Base-by-base conservation (phyloP, 768 basidiomycete genomes). In the Tulasnella sp. region DNA sequence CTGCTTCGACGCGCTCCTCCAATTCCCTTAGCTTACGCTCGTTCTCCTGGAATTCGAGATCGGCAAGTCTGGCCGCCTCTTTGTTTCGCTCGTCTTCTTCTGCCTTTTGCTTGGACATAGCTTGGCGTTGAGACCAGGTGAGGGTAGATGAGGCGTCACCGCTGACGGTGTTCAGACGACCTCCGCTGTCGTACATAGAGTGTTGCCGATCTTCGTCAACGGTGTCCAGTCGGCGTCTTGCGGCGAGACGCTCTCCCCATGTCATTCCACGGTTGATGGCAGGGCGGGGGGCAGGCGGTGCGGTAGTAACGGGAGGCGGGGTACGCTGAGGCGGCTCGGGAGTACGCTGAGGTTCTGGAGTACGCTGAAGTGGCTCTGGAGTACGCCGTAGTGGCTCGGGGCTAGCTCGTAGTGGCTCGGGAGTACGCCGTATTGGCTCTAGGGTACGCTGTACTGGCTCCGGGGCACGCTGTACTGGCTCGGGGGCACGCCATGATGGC, bases 91-190 rank as follows among this genome's bases (percentile, higher is more conserved):
- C 34, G 39, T 76, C 74, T 45, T 67, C 74, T 25, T 76, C 74
- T 15, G 68, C 74, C 25, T 64, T 58, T 58, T 69, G n/a, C 64
- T 70, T 69, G 17, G 58, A 19, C 9, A 36, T n/a, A 11, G 34
- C 36, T 19, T 69, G 74, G 12, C 74, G 74, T 29, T 76, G 74
- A 38, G 74, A 76, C 74, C 74, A 76, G 15, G 58, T 76, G 25
- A 76, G 31, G 22, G 49, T 45, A 17, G 72, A 19, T 31, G 72
- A 49, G 2, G 14, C 39, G 54, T 58, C 42, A 14, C 19, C 54
- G 40, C 14, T n/a, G 37, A 54, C 25, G 31, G 25, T 64, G 42
- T 64, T 64, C 36, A 39, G 37, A n/a, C 68, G 74, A 37, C 22
- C 36, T 14, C 36, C 58, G 31, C 40, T 49, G 17, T 72, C 38